Base-by-base conservation (phyloP, 2,329 filamentous ascomycete genomes). In the Venturia asperata region DNA sequence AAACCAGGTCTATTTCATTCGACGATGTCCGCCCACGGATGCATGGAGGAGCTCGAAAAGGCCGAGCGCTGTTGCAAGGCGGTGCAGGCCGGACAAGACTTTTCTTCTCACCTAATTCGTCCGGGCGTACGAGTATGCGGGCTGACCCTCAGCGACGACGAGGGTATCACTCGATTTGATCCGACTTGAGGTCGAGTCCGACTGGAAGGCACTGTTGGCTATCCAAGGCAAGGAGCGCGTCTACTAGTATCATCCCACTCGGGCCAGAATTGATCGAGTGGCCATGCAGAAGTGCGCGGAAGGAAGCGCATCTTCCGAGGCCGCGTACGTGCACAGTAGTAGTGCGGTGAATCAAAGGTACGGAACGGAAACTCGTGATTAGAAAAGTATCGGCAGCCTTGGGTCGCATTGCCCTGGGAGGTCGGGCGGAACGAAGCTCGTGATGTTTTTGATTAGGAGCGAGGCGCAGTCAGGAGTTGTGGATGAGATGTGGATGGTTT, bases 131-230 rank as follows among this genome's bases (percentile, higher is more conserved):
- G 52, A 58, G 17, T 19, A 34, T 58, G 52, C 52, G 52, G 52
- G 52, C 52, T 58, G 52, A 58, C 52, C 37, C 19, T 34, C 17
- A n/a, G 52, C 37, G 52, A 58, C 47, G 47, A 52, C 47, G 47
- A 27, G n/a, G 10, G 10, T 52, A 30, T 52, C 47, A 52, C 27
- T 34, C 15, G 49, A 56, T 56, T 13, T 1, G 49, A 56, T 21
- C 27, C 49, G 49, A 55, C 24, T 5, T n/a, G 10, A 13, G 49
- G 10, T 13, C 21, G 11, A 49, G 45, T 9, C 42, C 42, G 17
- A 45, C 42, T n/a, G 24, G n/a, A 52, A 52, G 9, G 47, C 47
- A n/a, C 17, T 9, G 15, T 17, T n/a, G 9, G 10, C 47, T 52
- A 7, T 11, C 27, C 47, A 52, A 15, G 47, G 47, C 15, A 52